Percentiles rank a stretch among this genome's conserved stretches.
Evolutionary conservation across 1,284 basidiomycete species (phyloP).

Genomic region (Sporisorium graminicola): DNA sequence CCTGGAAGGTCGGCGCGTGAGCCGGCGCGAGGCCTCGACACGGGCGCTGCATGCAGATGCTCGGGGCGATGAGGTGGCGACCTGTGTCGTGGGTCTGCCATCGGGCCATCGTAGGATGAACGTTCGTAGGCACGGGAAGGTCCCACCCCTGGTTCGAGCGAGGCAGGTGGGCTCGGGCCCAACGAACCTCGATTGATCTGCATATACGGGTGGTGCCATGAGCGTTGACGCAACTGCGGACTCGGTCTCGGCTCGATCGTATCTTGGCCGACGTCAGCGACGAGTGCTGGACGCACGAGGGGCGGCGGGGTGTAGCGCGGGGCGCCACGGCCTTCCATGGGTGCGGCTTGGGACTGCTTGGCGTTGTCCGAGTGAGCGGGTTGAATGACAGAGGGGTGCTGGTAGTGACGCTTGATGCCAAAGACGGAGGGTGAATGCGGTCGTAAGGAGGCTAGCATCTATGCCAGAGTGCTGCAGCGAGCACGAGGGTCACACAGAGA

Average conservation of each 20-base stretch:
- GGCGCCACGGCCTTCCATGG: constrained; percentile 27
- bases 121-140: constrained; percentile 23
- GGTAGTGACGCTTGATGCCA: constrained; percentile 10
- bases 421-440: constrained; percentile 35
- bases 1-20: constrained; percentile 14
- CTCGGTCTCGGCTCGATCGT: constrained; percentile 29
- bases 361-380: neutral
- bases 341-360: neutral
- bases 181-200: constrained; percentile 10
- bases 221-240: constrained; percentile 39
- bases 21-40: constrained; percentile 15
- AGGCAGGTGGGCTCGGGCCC: constrained; percentile 23
- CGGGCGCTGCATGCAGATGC: constrained; percentile 14
- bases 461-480: constrained; percentile 20
- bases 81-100: constrained; percentile 7
- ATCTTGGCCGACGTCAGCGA: constrained; percentile 8
- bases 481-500: constrained; percentile 1
- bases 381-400: neutral
- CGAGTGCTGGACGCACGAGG: constrained; percentile 6
- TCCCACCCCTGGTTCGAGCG: constrained; percentile 13
- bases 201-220: constrained; percentile 53
- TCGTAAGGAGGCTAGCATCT: constrained; percentile 46
- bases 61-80: constrained; percentile 31
- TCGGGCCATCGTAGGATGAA: neutral
- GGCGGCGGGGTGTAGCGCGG: constrained; percentile 29